Percentiles rank a stretch among this genome's conserved stretches.
Conservation (phyloP, 495 filamentous ascomycete genomes). For the Tuber indicum region DNA sequence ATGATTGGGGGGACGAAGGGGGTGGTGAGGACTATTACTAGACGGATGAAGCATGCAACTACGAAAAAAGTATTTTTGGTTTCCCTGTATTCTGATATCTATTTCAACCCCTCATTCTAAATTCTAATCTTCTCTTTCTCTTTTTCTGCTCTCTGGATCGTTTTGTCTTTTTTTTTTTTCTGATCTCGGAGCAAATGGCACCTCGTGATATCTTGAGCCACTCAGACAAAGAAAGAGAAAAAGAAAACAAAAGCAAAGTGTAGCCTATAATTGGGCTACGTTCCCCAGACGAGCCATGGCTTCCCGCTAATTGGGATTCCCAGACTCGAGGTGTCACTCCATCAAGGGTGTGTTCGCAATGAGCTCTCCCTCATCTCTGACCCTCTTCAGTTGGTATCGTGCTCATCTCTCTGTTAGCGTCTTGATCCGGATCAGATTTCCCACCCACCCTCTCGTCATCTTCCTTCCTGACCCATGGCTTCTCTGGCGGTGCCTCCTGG, state of each 20-base stretch:
- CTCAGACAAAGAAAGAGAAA: background rate
- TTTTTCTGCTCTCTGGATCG: background rate
- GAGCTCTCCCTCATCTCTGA: background rate
- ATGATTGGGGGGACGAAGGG: constrained; percentile 37
- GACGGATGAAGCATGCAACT: background rate
- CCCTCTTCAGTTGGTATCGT: background rate
- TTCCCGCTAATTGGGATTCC: background rate
- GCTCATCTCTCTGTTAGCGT: background rate
- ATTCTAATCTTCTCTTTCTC: background rate
- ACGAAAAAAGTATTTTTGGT: background rate
- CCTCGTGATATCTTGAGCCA: background rate
- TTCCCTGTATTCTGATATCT: background rate
- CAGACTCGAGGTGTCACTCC: background rate
- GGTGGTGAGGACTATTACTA: constrained; percentile 37
- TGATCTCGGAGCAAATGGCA: background rate
- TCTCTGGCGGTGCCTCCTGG: constrained; percentile 39
- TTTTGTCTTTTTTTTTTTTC: background rate
- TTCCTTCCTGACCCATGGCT: constrained; percentile 31
- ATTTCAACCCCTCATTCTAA: background rate
- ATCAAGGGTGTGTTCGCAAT: background rate
- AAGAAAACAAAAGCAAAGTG: background rate
- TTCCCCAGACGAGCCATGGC: background rate
- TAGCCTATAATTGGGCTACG: background rate
- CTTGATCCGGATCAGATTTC: background rate
- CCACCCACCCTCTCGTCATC: constrained; percentile 14